phyloP scores from a whole-genome alignment of 805 yeast genomes.

The Saccharomycopsis sp. region DNA sequence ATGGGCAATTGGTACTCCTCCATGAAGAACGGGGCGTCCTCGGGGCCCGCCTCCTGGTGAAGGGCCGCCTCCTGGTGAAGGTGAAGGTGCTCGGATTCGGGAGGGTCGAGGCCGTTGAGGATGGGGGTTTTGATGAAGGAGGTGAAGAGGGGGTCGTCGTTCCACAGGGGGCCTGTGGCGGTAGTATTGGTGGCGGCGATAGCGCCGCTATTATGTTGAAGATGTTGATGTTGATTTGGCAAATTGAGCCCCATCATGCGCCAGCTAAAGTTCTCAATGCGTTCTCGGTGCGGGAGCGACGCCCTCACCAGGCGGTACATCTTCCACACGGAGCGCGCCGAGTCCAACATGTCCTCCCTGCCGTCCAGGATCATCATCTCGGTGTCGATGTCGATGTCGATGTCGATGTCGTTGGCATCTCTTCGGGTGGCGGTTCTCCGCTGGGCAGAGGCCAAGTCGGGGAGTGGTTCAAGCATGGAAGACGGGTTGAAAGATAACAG shows the following conservation, averaged over 20 bases:
- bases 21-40: neutral
- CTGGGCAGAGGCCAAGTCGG: slow-evolving; percentile 18
- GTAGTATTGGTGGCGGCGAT: neutral
- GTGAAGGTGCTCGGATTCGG: no score
- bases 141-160: slow-evolving; percentile 12
- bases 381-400: no score
- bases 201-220: neutral
- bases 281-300: slow-evolving; percentile 58
- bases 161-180: neutral
- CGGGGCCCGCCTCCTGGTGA: neutral
- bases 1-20: no score
- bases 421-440: neutral
- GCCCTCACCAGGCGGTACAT: slow-evolving; percentile 73
- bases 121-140: slow-evolving; percentile 20
- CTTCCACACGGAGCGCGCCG: slow-evolving; percentile 60
- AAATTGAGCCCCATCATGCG: slow-evolving; percentile 57
- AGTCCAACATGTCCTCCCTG: slow-evolving; percentile 14
- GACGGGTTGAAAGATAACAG: no score
- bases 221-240: neutral
- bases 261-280: slow-evolving; percentile 87
- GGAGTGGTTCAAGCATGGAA: slow-evolving; percentile 13
- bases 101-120: slow-evolving; percentile 5
- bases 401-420: no score
- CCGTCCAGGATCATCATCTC: neutral
- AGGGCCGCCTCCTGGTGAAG: neutral